These are phyloP conservation scores for Canna indica DNA, from an alignment of 176 grass and related monocot genomes.

Conservation along the genomic window DNA sequence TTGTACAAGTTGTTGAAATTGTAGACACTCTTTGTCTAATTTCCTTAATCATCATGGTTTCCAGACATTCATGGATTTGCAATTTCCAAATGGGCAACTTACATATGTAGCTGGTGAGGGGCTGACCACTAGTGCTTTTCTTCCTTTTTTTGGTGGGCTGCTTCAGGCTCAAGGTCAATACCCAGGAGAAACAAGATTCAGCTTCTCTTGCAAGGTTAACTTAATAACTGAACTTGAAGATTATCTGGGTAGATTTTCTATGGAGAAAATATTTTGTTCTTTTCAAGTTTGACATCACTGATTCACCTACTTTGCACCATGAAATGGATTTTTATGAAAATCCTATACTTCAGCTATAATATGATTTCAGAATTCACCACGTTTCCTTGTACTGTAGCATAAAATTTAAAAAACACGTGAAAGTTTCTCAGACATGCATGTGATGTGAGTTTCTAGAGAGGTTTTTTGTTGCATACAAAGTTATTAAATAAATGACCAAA, in stretches of 20 bases:
- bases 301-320: too few relatives aligned
- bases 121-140: slow-evolving; percentile 28
- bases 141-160: slow-evolving; percentile 32
- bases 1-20: not conserved
- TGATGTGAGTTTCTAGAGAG: too few relatives aligned
- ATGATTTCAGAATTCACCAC: too few relatives aligned
- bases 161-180: slow-evolving; percentile 50
- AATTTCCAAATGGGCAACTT: slow-evolving; percentile 56
- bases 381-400: too few relatives aligned
- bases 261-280: not conserved
- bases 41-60: not conserved
- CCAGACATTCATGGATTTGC: slow-evolving; percentile 64
- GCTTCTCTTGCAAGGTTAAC: slow-evolving; percentile 62
- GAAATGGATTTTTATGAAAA: too few relatives aligned
- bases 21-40: not conserved
- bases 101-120: slow-evolving; percentile 44
- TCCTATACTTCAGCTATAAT: too few relatives aligned
- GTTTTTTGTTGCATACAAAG: too few relatives aligned
- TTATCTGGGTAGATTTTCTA: not conserved
- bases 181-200: slow-evolving; percentile 50
- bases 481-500: too few relatives aligned
- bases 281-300: too few relatives aligned
- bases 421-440: too few relatives aligned
- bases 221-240: not conserved
- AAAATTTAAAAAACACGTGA: too few relatives aligned